Base-by-base conservation (phyloP, 768 basidiomycete species). In the Hygrophorus russula region DNA sequence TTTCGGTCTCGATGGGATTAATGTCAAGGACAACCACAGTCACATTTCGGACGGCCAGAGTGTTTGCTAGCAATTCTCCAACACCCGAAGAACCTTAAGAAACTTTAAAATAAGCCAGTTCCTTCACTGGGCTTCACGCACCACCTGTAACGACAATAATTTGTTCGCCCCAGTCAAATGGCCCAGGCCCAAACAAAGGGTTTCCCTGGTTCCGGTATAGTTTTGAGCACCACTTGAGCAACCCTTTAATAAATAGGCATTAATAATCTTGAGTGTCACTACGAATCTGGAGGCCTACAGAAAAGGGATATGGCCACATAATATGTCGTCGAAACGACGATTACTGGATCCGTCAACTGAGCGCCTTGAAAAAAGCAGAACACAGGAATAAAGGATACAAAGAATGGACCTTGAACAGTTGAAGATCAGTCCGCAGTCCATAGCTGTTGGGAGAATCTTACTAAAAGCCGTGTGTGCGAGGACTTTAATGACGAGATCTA, bases 81-180 rank as follows among this genome's bases (percentile, higher is more conserved):
- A 97, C 71, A 4, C 94, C 94, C 24, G 87, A 90, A 5, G 91
- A 70, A 17, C 92, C 90, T 92, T 48, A 10, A 5, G 15, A 14
- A 45, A 39, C 39, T 10, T 18, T 14, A 45, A 9, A 17, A 14
- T 13, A 17, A 9, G 13, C 18, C 13, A 14, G 9, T 13, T 27
- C 15, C 7, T 36, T 17, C 15, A 12, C 5, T 31, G 3, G 12
- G 19, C 4, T 15, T 14, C 28, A 54, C 74, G 37, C 46, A 86
- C 91, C 93, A 41, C 94, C 94, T 5, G 94, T 97, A 45, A 98
- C 70, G 31, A 97, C 68, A 4, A 97, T 80, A 44, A 94, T 77
- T 61, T 97, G 88, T 36, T 91, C 79, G 36, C 73, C 74, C 94
- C 93, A 97, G 51, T 91, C 78, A 20, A 91, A 59, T 30, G 63